phyloP scores from a whole-genome alignment of 2,329 filamentous ascomycete genomes.

The Huntiella decipiens region DNA sequence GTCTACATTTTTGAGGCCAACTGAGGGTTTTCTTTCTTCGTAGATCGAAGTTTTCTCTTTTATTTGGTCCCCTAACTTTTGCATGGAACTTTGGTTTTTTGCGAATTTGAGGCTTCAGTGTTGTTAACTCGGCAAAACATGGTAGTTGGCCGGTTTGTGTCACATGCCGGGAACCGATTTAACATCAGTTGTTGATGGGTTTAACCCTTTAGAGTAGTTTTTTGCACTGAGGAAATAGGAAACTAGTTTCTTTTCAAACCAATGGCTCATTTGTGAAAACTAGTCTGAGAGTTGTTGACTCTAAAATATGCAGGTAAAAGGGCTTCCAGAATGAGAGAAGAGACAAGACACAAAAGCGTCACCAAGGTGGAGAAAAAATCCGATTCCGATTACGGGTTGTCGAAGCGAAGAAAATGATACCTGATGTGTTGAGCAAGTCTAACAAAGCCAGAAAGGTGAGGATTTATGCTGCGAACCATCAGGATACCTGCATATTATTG shows the following conservation, averaged over 20 bases:
- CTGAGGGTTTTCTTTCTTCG: background rate
- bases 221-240: too few relatives aligned
- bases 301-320: background rate
- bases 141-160: background rate
- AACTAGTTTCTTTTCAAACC: too few relatives aligned
- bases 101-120: background rate
- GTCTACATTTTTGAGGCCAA: conserved; percentile 32
- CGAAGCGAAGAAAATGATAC: too few relatives aligned
- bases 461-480: too few relatives aligned
- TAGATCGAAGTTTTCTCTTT: background rate
- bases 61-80: background rate
- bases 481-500: too few relatives aligned
- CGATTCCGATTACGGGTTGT: too few relatives aligned
- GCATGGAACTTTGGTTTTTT: background rate
- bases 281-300: background rate
- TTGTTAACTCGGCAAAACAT: too few relatives aligned
- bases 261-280: too few relatives aligned
- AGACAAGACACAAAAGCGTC: background rate
- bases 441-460: background rate
- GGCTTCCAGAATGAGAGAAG: background rate
- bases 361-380: background rate
- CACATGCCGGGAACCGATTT: background rate
- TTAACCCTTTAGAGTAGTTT: too few relatives aligned
- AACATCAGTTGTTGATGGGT: background rate
- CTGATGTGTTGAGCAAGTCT: too few relatives aligned